Percentiles rank a stretch among this genome's conserved stretches.
Conservation (phyloP, 352 stramenopile species). For the Aphanomyces euteiches region DNA sequence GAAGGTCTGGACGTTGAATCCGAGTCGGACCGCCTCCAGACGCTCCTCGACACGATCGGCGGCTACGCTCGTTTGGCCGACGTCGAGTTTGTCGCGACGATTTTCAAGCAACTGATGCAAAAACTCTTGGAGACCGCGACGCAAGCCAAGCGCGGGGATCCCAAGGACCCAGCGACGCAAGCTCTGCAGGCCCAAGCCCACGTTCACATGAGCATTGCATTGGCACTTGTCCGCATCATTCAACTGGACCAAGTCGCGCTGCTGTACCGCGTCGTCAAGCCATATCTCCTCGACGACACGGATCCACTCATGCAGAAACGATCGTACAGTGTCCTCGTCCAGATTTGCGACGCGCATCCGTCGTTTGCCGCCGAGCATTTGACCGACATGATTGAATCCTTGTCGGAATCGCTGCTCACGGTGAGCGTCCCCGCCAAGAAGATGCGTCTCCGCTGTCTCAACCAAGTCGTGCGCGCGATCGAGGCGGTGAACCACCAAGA, state of each 20-base stretch:
- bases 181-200: conserved; percentile 52
- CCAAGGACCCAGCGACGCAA: conserved; percentile 34
- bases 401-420: conserved; percentile 92
- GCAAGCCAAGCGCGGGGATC: conserved; percentile 52
- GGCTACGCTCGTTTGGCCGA: conserved; percentile 78
- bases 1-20: conserved; percentile 76
- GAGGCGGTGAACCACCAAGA: conserved; percentile 64
- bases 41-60: conserved; percentile 71
- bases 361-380: conserved; percentile 80
- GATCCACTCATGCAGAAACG: conserved; percentile 86
- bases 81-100: conserved; percentile 50
- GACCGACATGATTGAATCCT: conserved; percentile 89
- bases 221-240: conserved; percentile 74
- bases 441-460: conserved; percentile 91
- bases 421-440: conserved; percentile 94
- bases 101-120: conserved; percentile 88
- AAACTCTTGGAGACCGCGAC: conserved; percentile 83
- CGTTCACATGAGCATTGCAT: conserved; percentile 71
- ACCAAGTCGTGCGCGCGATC: conserved; percentile 74
- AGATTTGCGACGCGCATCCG: conserved; percentile 81
- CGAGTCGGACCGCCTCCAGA: conserved; percentile 53
- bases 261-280: conserved; percentile 86
- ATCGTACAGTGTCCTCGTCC: conserved; percentile 80
- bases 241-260: conserved; percentile 69
- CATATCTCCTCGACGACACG: conserved; percentile 81